A percentile compares a stretch with the other conserved stretches of the same genome.
These are phyloP conservation scores for Fusarium stilboides DNA, from an alignment of 2,329 filamentous ascomycete species.

Conservation along the genomic window DNA sequence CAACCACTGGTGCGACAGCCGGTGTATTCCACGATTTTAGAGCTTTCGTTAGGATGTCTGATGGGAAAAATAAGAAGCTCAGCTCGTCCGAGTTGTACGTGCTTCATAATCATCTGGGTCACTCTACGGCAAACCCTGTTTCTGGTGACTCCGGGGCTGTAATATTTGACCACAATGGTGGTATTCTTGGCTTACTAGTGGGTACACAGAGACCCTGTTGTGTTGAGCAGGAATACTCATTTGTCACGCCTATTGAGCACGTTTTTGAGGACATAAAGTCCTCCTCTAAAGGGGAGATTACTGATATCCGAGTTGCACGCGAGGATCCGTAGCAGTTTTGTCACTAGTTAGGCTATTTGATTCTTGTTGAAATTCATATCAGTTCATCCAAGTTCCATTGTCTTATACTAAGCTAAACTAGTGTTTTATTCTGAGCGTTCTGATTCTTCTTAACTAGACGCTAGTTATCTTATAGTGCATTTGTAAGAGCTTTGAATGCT, in stretches of 20 bases:
- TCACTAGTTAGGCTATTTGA: too few species aligned
- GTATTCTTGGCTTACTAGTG: neutral
- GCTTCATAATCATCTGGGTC: too few species aligned
- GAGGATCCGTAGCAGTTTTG: too few species aligned
- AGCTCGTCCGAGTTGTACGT: too few species aligned
- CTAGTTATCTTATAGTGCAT: too few species aligned
- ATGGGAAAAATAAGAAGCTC: neutral
- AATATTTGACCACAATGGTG: neutral
- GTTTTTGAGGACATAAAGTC: neutral
- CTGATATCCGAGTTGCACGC: neutral
- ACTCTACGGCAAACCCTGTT: too few species aligned
- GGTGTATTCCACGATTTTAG: neutral
- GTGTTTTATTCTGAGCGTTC: too few species aligned
- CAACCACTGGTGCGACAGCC: neutral
- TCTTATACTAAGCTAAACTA: too few species aligned
- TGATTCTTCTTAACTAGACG: too few species aligned
- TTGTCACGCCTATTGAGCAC: conserved; percentile 1
- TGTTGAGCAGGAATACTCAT: neutral
- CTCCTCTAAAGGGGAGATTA: neutral
- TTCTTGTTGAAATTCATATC: too few species aligned
- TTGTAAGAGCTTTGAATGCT: too few species aligned
- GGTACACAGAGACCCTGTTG: neutral
- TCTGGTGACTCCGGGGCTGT: neutral
- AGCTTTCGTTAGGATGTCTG: neutral
- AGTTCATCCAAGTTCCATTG: too few species aligned